These are phyloP conservation scores for Penicillium dipodomyicola DNA, from an alignment of 495 filamentous ascomycete species.

Conservation along the genomic window DNA sequence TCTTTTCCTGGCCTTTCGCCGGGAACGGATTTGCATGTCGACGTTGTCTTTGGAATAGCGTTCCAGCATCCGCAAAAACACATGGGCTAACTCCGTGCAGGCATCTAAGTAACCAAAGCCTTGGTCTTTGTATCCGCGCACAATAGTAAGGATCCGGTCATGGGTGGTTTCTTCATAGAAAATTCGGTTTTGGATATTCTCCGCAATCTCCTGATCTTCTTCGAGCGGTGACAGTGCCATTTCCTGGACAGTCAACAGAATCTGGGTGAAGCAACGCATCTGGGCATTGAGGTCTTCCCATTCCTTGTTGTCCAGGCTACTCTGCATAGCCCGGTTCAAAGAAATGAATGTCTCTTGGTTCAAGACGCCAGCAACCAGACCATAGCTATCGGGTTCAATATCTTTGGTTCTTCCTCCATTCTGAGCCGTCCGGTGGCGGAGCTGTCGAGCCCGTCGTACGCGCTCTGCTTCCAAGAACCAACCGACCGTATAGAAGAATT, in stretches of 20 bases:
- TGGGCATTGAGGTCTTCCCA: slow-evolving; percentile 85
- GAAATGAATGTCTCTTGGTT: slow-evolving; percentile 91
- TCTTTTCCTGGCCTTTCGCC: slow-evolving; percentile 63
- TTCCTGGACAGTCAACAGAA: slow-evolving; percentile 88
- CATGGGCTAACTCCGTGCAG: slow-evolving; percentile 85
- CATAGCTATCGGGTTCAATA: slow-evolving; percentile 72
- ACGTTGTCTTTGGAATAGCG: slow-evolving; percentile 91
- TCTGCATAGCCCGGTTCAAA: slow-evolving; percentile 78
- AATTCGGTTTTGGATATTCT: slow-evolving; percentile 93
- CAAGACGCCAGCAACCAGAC: slow-evolving; percentile 80
- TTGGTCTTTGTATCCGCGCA: slow-evolving; percentile 85
- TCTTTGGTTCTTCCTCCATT: slow-evolving; percentile 39
- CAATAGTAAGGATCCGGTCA: slow-evolving; percentile 75
- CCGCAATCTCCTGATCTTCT: slow-evolving; percentile 95
- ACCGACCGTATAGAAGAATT: slow-evolving; percentile 88
- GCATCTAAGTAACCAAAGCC: slow-evolving; percentile 92
- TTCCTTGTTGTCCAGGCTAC: slow-evolving; percentile 71
- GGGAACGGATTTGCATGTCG: slow-evolving; percentile 86
- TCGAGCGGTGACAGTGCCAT: slow-evolving; percentile 84
- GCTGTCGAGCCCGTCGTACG: slow-evolving; percentile 60
- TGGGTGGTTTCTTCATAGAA: slow-evolving; percentile 98
- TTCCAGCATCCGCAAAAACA: slow-evolving; percentile 89
- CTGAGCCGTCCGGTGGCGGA: slow-evolving; percentile 34
- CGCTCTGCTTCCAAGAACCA: slow-evolving; percentile 96
- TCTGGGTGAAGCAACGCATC: slow-evolving; percentile 79